A percentile compares a stretch with the other conserved stretches of the same genome.
phyloP scores from a whole-genome alignment of 2,329 filamentous ascomycete genomes.

The Aspergillus tamarii region DNA sequence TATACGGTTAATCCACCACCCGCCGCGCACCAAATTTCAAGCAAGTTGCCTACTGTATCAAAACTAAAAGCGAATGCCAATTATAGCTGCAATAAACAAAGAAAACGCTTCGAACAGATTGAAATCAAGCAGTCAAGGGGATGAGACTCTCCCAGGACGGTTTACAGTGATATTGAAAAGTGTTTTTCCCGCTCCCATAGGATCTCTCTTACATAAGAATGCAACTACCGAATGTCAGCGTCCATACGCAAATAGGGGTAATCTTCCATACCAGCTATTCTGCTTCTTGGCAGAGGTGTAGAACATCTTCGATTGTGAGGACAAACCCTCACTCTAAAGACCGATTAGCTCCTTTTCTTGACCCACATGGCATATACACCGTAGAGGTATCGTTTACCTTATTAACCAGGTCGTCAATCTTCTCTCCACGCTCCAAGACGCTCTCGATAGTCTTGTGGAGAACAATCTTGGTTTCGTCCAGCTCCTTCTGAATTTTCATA shows the following conservation, averaged over 20 bases:
- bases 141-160: not conserved
- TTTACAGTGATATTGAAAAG: not conserved
- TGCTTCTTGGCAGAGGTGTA: conserved; percentile 81
- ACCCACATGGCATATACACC: not conserved
- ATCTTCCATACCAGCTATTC: conserved; percentile 48
- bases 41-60: not conserved
- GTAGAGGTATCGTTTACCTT: conserved; percentile 54
- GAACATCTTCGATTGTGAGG: conserved; percentile 95
- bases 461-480: conserved; percentile 97
- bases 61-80: conserved; percentile 8
- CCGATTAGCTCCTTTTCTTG: not conserved
- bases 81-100: conserved; percentile 5
- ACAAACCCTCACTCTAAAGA: conserved; percentile 74
- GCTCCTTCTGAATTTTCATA: conserved; percentile 91
- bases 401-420: conserved; percentile 89
- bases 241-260: not conserved
- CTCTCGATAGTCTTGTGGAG: conserved; percentile 92
- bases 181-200: not conserved
- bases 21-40: not conserved
- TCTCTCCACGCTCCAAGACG: conserved; percentile 84
- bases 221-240: not conserved
- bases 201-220: conserved; percentile 1
- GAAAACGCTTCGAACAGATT: conserved; percentile 11
- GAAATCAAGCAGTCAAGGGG: not conserved
- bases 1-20: not conserved